Percentiles rank a stretch among this genome's conserved stretches.
phyloP scores from a whole-genome alignment of 176 grass and related monocot species.

The Eleusine coracana region DNA sequence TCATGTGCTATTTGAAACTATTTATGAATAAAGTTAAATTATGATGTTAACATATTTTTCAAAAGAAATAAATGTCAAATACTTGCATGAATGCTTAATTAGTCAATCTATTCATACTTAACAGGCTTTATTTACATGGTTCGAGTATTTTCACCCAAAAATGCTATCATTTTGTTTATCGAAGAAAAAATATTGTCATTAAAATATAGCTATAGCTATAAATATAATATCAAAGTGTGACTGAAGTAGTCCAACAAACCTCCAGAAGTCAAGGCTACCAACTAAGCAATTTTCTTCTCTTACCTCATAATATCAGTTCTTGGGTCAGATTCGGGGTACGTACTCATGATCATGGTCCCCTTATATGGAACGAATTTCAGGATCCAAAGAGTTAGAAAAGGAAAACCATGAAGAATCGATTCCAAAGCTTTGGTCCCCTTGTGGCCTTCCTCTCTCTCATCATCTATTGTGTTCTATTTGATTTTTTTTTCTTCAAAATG shows the following conservation, averaged over 20 bases:
- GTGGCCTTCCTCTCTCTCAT: not conserved
- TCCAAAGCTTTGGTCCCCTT: conserved; percentile 39
- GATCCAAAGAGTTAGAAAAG: conserved; percentile 36
- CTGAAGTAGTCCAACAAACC: not conserved
- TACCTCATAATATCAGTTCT: not conserved
- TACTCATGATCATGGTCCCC: conserved; percentile 25
- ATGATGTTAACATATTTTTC: not conserved
- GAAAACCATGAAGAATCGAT: conserved; percentile 33
- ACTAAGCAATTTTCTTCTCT: not conserved
- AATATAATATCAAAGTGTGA: not conserved
- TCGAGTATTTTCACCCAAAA: not conserved
- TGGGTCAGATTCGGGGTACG: not conserved
- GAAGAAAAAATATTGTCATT: not conserved
- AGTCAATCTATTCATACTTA: not conserved
- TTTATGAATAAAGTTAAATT: not conserved
- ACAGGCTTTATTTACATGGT: not conserved
- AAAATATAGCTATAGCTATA: not conserved
- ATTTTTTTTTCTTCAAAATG: not conserved
- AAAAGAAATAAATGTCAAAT: not conserved
- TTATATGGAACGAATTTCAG: conserved; percentile 21
- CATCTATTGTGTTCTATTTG: not conserved
- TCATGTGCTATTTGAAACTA: not conserved
- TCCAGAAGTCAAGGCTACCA: not conserved
- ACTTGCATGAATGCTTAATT: not conserved
- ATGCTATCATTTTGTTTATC: not conserved